These are phyloP conservation scores for Spirogloea muscicola DNA, from an alignment of 139 green algal genomes.

Conservation along the genomic window DNA sequence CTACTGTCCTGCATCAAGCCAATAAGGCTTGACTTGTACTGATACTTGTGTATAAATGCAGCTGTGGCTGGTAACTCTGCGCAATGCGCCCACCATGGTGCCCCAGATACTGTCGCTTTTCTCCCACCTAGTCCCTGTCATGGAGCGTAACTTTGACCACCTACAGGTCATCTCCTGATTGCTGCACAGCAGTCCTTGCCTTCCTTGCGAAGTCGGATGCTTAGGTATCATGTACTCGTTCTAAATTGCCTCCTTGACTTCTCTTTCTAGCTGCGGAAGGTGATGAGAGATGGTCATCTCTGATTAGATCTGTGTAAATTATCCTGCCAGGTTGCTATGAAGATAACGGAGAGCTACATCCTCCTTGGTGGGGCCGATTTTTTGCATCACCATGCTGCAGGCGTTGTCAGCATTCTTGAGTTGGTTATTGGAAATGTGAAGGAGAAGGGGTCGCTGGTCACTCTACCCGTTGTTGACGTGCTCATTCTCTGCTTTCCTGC, in stretches of 20 bases:
- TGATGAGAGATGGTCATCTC: too few species aligned
- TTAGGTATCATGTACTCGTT: too few species aligned
- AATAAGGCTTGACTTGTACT: too few species aligned
- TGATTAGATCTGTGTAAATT: too few species aligned
- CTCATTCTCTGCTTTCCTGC: constrained; percentile 54
- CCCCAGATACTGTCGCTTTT: constrained; percentile 64
- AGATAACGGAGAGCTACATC: constrained; percentile 59
- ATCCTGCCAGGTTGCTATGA: constrained; percentile 39
- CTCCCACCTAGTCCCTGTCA: constrained; percentile 55
- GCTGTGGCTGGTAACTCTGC: constrained; percentile 80
- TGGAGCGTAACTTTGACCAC: constrained; percentile 66
- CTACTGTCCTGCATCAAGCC: too few species aligned
- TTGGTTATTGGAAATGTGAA: constrained; percentile 63
- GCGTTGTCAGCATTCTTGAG: constrained; percentile 54
- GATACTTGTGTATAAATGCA: too few species aligned
- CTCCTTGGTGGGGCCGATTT: constrained; percentile 68
- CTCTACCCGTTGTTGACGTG: constrained; percentile 32
- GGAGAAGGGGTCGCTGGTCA: constrained; percentile 49
- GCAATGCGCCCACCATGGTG: constrained; percentile 62
- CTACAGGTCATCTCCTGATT: too few species aligned
- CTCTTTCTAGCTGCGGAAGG: too few species aligned
- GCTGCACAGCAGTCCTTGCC: too few species aligned
- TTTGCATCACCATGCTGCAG: constrained; percentile 56
- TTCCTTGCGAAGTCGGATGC: too few species aligned
- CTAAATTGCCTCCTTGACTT: too few species aligned